These are phyloP conservation scores for Plectranthus barbatus DNA, from an alignment of 257 asterid species.

Conservation along the genomic window DNA sequence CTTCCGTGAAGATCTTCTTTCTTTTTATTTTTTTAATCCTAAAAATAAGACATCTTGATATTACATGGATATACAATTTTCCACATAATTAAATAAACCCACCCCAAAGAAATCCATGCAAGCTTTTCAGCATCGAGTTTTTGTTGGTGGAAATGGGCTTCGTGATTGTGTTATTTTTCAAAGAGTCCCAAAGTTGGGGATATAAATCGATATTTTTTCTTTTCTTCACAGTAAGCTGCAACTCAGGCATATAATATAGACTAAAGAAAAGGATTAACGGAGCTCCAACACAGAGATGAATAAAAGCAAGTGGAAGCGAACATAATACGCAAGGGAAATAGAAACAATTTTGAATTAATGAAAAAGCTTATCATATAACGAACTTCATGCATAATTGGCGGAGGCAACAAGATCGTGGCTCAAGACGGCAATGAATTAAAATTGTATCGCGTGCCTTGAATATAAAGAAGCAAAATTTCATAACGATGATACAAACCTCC, in stretches of 20 bases:
- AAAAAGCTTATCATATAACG: not conserved
- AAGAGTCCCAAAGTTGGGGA: too few relatives aligned
- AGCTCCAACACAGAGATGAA: not conserved
- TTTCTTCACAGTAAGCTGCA: not conserved
- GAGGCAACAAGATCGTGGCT: not conserved
- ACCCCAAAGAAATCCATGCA: too few relatives aligned
- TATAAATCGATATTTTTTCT: not conserved
- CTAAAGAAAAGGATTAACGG: not conserved
- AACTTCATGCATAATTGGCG: not conserved
- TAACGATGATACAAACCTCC: constrained; percentile 46
- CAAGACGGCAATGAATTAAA: not conserved
- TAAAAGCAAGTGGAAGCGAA: not conserved
- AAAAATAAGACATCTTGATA: too few relatives aligned
- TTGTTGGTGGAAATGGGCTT: too few relatives aligned
- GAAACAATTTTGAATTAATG: not conserved
- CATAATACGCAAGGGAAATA: not conserved
- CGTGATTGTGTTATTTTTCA: too few relatives aligned
- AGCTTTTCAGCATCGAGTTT: too few relatives aligned
- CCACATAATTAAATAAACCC: too few relatives aligned
- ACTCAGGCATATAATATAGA: not conserved
- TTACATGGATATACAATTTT: too few relatives aligned
- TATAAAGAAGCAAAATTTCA: not conserved
- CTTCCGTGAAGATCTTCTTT: too few relatives aligned
- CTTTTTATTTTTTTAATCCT: too few relatives aligned
- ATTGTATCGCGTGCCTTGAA: not conserved